Conservation (phyloP, 176 grass and related monocot species). For the Eleusine coracana region DNA sequence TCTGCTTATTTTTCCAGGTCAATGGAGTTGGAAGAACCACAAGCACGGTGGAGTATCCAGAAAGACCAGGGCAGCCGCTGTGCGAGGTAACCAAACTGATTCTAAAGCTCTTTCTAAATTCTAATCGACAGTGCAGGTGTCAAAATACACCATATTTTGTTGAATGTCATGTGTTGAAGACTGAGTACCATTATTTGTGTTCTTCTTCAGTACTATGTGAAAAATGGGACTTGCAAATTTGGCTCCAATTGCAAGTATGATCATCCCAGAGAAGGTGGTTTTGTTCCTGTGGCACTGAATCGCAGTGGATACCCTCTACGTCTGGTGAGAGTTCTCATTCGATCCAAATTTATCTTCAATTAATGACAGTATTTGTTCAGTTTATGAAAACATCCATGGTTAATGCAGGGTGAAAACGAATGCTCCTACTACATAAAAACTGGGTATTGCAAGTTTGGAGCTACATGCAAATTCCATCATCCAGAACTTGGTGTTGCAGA, state of each 20-base stretch:
- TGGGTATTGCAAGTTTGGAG: slow-evolving; percentile 85
- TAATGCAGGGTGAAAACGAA: slow-evolving; percentile 83
- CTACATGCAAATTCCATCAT: slow-evolving; percentile 87
- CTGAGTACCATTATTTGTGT: background rate
- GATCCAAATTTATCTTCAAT: slow-evolving; percentile 20
- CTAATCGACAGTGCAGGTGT: background rate
- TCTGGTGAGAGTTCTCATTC: slow-evolving; percentile 47
- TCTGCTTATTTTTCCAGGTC: slow-evolving; percentile 35
- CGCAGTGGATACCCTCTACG: slow-evolving; percentile 71
- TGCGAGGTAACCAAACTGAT: slow-evolving; percentile 66
- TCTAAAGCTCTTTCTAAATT: background rate
- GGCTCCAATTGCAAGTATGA: slow-evolving; percentile 87
- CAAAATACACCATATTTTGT: background rate
- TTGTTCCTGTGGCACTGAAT: slow-evolving; percentile 60
- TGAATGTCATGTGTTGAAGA: slow-evolving; percentile 1
- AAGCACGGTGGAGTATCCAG: slow-evolving; percentile 59
- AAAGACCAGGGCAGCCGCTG: slow-evolving; percentile 63
- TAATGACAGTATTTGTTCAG: slow-evolving; percentile 6
- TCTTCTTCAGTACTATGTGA: slow-evolving; percentile 75
- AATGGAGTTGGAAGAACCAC: slow-evolving; percentile 40
- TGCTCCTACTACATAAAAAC: slow-evolving; percentile 93
- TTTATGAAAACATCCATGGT: slow-evolving; percentile 34
- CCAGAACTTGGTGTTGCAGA: slow-evolving; percentile 50
- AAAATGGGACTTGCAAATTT: slow-evolving; percentile 88
- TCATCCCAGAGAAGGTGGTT: slow-evolving; percentile 75